Conservation (phyloP, 305 asterid genomes). For the Fraxinus platypoda region DNA sequence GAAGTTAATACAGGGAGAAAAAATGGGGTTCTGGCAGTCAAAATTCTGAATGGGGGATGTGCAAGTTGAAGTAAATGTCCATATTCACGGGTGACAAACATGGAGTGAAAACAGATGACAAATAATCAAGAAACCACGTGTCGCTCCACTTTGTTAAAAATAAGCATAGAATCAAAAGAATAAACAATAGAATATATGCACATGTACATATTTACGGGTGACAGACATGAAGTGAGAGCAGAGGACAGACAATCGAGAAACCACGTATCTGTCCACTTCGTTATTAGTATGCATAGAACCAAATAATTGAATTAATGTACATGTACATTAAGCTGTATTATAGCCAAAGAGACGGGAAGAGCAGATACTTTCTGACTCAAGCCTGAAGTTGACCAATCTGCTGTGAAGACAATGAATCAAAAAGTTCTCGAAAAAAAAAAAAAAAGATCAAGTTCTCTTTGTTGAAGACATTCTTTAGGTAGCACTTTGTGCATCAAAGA, state of each 20-base stretch:
- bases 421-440: background rate
- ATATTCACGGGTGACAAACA: background rate
- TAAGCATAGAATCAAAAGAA: background rate
- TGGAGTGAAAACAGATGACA: background rate
- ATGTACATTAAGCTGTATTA: background rate
- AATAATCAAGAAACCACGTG: background rate
- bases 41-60: background rate
- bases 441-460: background rate
- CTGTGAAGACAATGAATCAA: background rate
- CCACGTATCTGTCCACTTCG: background rate
- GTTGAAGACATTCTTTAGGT: background rate
- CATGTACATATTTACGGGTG: background rate
- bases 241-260: background rate
- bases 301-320: background rate
- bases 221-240: background rate
- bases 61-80: background rate
- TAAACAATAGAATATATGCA: background rate
- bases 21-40: background rate
- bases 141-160: too few species aligned
- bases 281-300: background rate
- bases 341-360: background rate
- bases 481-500: background rate
- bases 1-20: background rate
- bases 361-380: background rate
- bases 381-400: background rate